A percentile compares a stretch with the other conserved stretches of the same genome.
Evolutionary conservation across 495 filamentous ascomycete species (phyloP).

Genomic region (Entonaema liquescens): DNA sequence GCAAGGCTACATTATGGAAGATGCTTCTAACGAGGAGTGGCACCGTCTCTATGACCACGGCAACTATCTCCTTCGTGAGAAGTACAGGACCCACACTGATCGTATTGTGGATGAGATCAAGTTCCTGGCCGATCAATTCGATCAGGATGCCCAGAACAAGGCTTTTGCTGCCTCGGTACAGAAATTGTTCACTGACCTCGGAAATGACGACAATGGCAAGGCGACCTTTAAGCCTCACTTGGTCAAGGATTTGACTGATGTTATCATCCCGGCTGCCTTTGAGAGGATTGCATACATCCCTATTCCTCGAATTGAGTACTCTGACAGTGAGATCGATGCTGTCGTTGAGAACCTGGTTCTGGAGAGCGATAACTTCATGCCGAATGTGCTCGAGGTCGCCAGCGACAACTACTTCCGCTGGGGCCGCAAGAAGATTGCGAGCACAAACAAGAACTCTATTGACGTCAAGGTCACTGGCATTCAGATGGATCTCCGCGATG

Average conservation of each 20-base stretch:
- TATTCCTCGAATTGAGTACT: conserved; percentile 92
- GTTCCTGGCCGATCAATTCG: conserved; percentile 89
- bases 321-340: conserved; percentile 83
- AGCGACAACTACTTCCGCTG: conserved; percentile 96
- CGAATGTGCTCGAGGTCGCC: conserved; percentile 89
- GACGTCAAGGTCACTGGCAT: conserved; percentile 88
- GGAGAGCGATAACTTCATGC: conserved; percentile 96
- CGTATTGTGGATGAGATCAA: conserved; percentile 88
- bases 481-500: conserved; percentile 87
- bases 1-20: conserved; percentile 89
- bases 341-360: conserved; percentile 93
- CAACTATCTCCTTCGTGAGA: conserved; percentile 85
- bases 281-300: conserved; percentile 92
- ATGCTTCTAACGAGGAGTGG: conserved; percentile 83
- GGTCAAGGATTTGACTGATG: conserved; percentile 83
- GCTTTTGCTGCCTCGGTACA: conserved; percentile 76
- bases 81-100: conserved; percentile 87
- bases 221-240: conserved; percentile 90
- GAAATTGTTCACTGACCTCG: conserved; percentile 88
- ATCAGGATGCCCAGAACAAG: conserved; percentile 85
- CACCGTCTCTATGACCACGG: conserved; percentile 85
- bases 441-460: conserved; percentile 81
- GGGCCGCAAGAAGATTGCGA: conserved; percentile 81
- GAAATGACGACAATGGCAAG: conserved; percentile 81
- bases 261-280: conserved; percentile 85